Percentiles rank a stretch among this genome's conserved stretches.
Conservation (phyloP, 768 basidiomycete genomes). For the Vararia minispora region DNA sequence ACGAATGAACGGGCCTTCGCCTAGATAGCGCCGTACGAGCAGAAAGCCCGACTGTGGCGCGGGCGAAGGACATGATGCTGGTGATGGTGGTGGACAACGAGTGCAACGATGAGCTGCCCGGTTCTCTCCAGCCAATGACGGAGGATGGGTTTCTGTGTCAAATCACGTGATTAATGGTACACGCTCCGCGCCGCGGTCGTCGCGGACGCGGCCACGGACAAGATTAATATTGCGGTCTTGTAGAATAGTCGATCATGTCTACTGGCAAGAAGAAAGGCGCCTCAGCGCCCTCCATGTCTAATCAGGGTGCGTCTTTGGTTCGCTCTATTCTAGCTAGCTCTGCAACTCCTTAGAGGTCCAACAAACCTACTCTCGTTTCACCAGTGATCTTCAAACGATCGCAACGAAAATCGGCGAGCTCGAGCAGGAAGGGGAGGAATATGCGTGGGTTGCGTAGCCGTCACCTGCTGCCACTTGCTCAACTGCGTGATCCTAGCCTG, state of each 20-base stretch:
- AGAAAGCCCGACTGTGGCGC: conserved; percentile 42
- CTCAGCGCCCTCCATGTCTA: conserved; percentile 41
- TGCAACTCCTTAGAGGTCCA: conserved; percentile 62
- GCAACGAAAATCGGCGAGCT: conserved; percentile 94
- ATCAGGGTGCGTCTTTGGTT: conserved; percentile 57
- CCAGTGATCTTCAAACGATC: conserved; percentile 84
- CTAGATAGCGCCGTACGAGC: conserved; percentile 28
- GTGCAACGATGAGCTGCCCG: conserved; percentile 16
- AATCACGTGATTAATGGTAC: too few relatives aligned
- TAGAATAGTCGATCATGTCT: conserved; percentile 30
- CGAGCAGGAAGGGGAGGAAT: conserved; percentile 93
- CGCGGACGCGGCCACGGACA: too few relatives aligned
- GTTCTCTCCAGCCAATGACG: too few relatives aligned
- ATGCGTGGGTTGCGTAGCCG: conserved; percentile 48
- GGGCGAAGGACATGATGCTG: conserved; percentile 45
- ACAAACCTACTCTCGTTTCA: conserved; percentile 67
- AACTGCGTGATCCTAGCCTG: conserved; percentile 39
- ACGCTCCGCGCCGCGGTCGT: too few relatives aligned
- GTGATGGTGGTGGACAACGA: conserved; percentile 32
- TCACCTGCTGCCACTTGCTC: conserved; percentile 1
- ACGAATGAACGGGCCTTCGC: conserved; percentile 19
- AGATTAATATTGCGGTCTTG: too few relatives aligned
- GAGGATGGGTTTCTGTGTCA: too few relatives aligned
- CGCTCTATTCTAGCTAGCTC: neutral
- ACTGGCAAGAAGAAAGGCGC: conserved; percentile 51